A percentile compares a stretch with the other conserved stretches of the same genome.
phyloP scores from a whole-genome alignment of 2,329 filamentous ascomycete species.

The Ceratocystis lukuohia region DNA sequence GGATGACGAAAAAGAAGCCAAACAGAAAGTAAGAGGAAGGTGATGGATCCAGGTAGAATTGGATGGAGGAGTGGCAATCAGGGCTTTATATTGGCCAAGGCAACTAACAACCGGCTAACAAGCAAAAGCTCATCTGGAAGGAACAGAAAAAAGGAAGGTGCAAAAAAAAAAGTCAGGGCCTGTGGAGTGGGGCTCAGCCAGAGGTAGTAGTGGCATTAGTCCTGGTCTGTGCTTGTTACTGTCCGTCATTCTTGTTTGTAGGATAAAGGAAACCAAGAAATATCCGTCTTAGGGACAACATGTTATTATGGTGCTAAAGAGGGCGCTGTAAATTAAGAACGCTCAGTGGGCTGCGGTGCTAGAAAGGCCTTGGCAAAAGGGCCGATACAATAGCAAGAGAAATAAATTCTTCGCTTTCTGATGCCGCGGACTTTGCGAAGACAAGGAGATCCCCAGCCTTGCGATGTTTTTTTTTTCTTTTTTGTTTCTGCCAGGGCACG shows the following conservation, averaged over 20 bases:
- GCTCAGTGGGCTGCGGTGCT: neutral
- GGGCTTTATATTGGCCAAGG: constrained; percentile 18
- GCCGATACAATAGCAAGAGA: constrained; percentile 3
- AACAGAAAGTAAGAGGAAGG: neutral
- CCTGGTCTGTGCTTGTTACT: neutral
- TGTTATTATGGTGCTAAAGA: neutral
- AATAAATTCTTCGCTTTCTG: neutral
- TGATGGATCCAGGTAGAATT: neutral
- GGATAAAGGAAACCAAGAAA: neutral
- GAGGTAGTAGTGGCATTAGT: constrained; percentile 7
- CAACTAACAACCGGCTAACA: constrained; percentile 1
- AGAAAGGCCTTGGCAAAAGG: neutral
- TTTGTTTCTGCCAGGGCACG: neutral
- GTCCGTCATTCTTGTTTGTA: neutral
- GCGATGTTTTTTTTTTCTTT: neutral
- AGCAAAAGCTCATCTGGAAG: neutral
- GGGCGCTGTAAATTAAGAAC: neutral
- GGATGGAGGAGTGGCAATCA: constrained; percentile 13
- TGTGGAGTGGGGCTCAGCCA: constrained; percentile 18
- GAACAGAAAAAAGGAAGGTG: constrained; percentile 1
- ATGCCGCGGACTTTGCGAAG: neutral
- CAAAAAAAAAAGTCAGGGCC: constrained; percentile 18
- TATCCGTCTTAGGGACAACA: no score
- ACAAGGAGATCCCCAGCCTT: neutral
- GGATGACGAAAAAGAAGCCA: constrained; percentile 8